phyloP scores from a whole-genome alignment of 352 stramenopile species.

The Phytopythium boreale region DNA sequence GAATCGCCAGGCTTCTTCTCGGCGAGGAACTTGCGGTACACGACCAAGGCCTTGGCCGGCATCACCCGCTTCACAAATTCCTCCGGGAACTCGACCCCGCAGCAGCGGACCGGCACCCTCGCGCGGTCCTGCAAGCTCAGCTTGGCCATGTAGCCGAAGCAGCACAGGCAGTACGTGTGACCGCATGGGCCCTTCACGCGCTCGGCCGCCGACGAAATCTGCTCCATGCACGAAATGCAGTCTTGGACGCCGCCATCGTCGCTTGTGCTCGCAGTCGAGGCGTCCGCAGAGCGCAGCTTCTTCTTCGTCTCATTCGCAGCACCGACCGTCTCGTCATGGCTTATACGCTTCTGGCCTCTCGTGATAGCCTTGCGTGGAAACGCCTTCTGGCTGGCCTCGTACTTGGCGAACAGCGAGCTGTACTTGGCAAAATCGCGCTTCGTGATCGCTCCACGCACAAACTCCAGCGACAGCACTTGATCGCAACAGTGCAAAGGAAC shows the following conservation, averaged over 20 bases:
- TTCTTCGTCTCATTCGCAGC: neutral
- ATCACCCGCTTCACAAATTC: slow-evolving; percentile 29
- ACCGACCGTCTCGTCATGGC: slow-evolving; percentile 6
- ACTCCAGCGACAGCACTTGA: slow-evolving; percentile 26
- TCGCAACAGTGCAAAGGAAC: slow-evolving; percentile 38
- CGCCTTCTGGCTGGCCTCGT: slow-evolving; percentile 3
- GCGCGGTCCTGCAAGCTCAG: slow-evolving; percentile 36
- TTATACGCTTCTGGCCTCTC: slow-evolving; percentile 18
- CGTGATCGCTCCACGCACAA: slow-evolving; percentile 23
- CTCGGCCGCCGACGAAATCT: slow-evolving; percentile 5
- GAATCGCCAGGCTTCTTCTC: slow-evolving; percentile 34
- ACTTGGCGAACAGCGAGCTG: slow-evolving; percentile 23
- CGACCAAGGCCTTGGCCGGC: slow-evolving; percentile 4
- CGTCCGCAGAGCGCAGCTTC: neutral
- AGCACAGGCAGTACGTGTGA: slow-evolving; percentile 40
- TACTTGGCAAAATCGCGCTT: slow-evolving; percentile 27
- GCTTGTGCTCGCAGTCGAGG: neutral
- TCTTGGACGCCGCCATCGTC: slow-evolving; percentile 4
- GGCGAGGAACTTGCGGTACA: slow-evolving; percentile 34
- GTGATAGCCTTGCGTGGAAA: slow-evolving; percentile 1
- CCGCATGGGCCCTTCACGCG: slow-evolving; percentile 20
- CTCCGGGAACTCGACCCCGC: slow-evolving; percentile 48
- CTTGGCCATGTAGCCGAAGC: slow-evolving; percentile 30
- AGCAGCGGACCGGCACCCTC: slow-evolving; percentile 52
- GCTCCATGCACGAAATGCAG: slow-evolving; percentile 26